Base-by-base conservation (phyloP, 345 rosid species). In the Trapa incisa region DNA sequence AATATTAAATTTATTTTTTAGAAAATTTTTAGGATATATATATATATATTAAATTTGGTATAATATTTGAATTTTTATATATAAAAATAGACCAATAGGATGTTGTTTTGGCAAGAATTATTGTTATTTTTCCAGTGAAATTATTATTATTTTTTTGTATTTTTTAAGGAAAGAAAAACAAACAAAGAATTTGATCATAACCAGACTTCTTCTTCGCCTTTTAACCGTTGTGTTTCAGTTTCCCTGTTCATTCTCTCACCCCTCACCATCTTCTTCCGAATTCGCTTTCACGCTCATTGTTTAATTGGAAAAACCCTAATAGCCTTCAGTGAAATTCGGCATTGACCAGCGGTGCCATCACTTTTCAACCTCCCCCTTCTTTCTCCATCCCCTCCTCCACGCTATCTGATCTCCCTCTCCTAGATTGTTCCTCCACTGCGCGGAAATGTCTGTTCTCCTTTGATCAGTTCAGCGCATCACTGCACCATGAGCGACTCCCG, bases 401-500 rank as follows among this genome's bases (percentile, higher is more conserved):
- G 7, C 48, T 22, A 22, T 22, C 29, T 22, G 29, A 22, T 45
- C 48, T 45, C 48, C 48, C 48, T 45, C 62, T 37, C 36, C 41
- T n/a, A 38, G 38, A 60, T 22, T 36, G 45, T 64, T 22, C 36
- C 54, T 43, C n/a, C 45, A 38, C 67, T 57, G 39, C 10, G 13
- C 13, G 45, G 39, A 29, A 78, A 80, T 80, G 83, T 68, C 64
- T 33, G 67, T 58, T 29, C 48, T 38, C 13, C 35, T 64, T 60
- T 33, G 77, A 68, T 78, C 75, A 17, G 52, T 39, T 37, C 41
- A 58, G 56, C 48, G 48, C 22, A 50, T n/a, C 56, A 17, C 3
- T 15, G 14, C 63, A 58, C 15, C 80, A 93, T 93, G 97, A 84
- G 79, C 80, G 96, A 83, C 75, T 89, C 91, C 42, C 88, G 68